Evolutionary conservation across 2,329 filamentous ascomycete species (phyloP).

Genomic region (Capronia coronata): DNA sequence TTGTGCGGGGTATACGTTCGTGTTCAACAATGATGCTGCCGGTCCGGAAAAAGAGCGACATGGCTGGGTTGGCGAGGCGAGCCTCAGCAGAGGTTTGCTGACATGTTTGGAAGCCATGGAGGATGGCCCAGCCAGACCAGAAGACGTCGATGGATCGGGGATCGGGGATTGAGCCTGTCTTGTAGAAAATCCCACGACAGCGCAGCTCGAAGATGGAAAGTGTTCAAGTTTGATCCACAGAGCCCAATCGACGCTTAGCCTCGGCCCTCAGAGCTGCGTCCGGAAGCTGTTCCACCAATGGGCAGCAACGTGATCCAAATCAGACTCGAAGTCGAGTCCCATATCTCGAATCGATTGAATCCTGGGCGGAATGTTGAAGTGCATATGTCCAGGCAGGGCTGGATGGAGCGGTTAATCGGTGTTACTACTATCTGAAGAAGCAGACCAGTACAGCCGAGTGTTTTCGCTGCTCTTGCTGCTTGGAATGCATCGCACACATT

Average conservation of each 20-base stretch:
- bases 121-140: neutral
- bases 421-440: too few species aligned
- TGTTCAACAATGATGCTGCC: slow-evolving; percentile 7
- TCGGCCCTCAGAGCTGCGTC: slow-evolving; percentile 6
- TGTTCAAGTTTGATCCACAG: too few species aligned
- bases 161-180: slow-evolving; percentile 1
- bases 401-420: too few species aligned
- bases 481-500: too few species aligned
- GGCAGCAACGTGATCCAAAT: slow-evolving; percentile 6
- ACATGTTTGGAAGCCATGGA: slow-evolving; percentile 39
- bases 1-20: slow-evolving; percentile 8
- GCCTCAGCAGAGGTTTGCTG: slow-evolving; percentile 39
- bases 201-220: neutral
- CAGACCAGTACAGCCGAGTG: too few species aligned
- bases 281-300: slow-evolving; percentile 19
- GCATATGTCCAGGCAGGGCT: too few species aligned
- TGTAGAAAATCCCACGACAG: neutral
- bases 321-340: neutral
- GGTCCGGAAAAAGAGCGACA: slow-evolving; percentile 29
- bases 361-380: too few species aligned
- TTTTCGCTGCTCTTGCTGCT: too few species aligned
- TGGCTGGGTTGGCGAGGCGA: slow-evolving; percentile 33
- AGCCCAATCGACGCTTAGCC: too few species aligned
- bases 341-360: too few species aligned
- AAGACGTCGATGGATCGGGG: neutral